A percentile compares a stretch with the other conserved stretches of the same genome.
phyloP scores from a whole-genome alignment of 2,329 filamentous ascomycete species.

The Ascochyta viciae-villosae region DNA sequence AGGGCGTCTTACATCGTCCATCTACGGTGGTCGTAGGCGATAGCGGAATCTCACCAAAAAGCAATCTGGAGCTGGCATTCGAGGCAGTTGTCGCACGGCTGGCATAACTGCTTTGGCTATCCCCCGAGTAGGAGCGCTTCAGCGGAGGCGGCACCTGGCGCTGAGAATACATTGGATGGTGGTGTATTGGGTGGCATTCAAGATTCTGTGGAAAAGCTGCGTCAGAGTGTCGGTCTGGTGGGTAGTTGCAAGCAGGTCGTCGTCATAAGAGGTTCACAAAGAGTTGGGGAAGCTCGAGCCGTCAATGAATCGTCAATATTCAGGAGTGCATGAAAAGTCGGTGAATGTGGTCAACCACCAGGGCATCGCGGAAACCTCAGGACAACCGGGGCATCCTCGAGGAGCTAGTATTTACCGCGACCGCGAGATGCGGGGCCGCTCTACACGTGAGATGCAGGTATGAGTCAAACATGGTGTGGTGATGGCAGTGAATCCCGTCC shows the following conservation, averaged over 20 bases:
- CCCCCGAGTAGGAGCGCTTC: conserved; percentile 47
- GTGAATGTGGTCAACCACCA: conserved; percentile 26
- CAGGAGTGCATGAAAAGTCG: conserved; percentile 26
- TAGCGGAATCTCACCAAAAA: conserved; percentile 60
- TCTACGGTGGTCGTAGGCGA: conserved; percentile 48
- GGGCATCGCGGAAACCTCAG: conserved; percentile 38
- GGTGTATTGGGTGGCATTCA: conserved; percentile 26
- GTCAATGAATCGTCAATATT: conserved; percentile 18
- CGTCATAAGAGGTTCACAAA: conserved; percentile 20
- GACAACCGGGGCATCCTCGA: conserved; percentile 41
- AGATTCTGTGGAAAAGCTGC: conserved; percentile 18
- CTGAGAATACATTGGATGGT: conserved; percentile 43
- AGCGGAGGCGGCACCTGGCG: conserved; percentile 45
- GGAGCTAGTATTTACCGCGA: conserved; percentile 42
- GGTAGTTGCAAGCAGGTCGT: conserved; percentile 14
- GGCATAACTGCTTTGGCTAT: conserved; percentile 48
- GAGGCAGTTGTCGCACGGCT: conserved; percentile 45
- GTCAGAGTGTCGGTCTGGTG: conserved; percentile 20
- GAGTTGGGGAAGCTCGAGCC: conserved; percentile 20
- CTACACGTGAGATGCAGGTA: conserved; percentile 50
- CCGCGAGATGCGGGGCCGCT: conserved; percentile 26
- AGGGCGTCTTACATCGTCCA: conserved; percentile 45
- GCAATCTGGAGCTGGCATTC: conserved; percentile 49
- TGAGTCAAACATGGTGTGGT: conserved; percentile 48
- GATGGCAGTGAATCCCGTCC: conserved; percentile 22